Evolutionary conservation across 805 yeast genomes (phyloP), one percentile per base, ranked within the genome.

Genomic region (Kluyveromyces starmeri): DNA sequence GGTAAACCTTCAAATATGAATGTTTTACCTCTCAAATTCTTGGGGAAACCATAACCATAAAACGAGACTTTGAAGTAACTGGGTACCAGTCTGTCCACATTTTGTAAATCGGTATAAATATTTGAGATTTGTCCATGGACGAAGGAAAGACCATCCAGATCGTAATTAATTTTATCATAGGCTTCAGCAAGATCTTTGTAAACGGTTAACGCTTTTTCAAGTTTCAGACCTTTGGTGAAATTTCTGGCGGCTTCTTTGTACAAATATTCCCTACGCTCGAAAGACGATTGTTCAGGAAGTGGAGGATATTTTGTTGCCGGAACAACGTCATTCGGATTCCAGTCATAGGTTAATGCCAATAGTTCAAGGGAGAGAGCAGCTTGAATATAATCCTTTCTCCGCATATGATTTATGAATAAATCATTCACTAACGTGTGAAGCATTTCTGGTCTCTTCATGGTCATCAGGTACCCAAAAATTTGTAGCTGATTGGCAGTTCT

Each of bases 1-100:
- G 94, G 85, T 35, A 75, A 65, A 5, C 95, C 95, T 59, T 85
- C 94, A 51, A 78, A 83, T 34, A 85, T 80, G 53, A 79, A 85
- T 40, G 76, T 77, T 49, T 79, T 75, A 30, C 83, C 82, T 48
- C 94, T 67, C 31, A 82, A 68, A 23, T 86, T 71, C 20, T 64
- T 65, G 6, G 95, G 95, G 67, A 85, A 85, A 2, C 95, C 95
- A 34, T 69, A 71, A 11, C 96, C 96, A 52, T 82, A 71, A 50
- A 80, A 84, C 14, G 82, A 70, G 36, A 85, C 84, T 51, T 79
- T 71, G 66, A 83, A 85, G 55, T 71, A 85, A 5, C 85, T 75
- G 17, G 94, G 83, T 14, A 79, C 74, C 38, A 78, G 63, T 50
- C 88, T 70, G 50, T 83, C 94, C 7, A 78, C 68, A 11, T 70